Base-by-base conservation (phyloP, 345 rosid genomes). In the Lepidium sativum region DNA sequence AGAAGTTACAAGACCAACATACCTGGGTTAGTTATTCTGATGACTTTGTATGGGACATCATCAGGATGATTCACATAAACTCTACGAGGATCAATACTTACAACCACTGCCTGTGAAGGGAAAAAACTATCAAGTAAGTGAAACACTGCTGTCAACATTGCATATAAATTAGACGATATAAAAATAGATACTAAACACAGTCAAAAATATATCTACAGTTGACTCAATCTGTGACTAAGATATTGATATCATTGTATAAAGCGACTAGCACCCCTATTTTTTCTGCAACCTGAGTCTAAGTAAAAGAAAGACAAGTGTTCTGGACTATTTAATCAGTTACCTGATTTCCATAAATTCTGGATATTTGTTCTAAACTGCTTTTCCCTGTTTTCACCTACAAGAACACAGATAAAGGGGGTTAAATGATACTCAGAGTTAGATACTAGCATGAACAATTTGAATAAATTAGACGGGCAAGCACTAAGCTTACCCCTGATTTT, bases 341-440 rank as follows among this genome's bases (percentile, higher is more conserved):
- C 91, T 94, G 99, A 62, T 86, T 94, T 54, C 99, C 99, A 60
- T 94, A 91, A 37, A 94, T 91, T 80, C 83, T 85, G 45, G 97
- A 90, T 75, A 94, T 91, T 76, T 84, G 89, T 75, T 94, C 95
- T 70, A 94, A 78, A 83, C 97, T 90, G 72, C 85, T 94, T 67
- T 85, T 88, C 61, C 95, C 92, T 16, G 87, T 82, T 73, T 86
- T 94, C 55, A 77, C 86, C 99, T 94, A 50, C 62, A 67, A 67
- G 33, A 65, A 54, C 17, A 17, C 33, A 31, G 35, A 25, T 51
- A 51, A 52, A 37, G 29, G 14, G 41, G 56, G 39, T 35, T 15
- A 33, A 25, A 1, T 23, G 56, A 61, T 62, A 3, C 8, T 11
- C n/a, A 6, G 15, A 11, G 17, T 8, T 60, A 11, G 29, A 60